Conservation (phyloP, 345 rosid genomes). For the Dipteronia sinensis region DNA sequence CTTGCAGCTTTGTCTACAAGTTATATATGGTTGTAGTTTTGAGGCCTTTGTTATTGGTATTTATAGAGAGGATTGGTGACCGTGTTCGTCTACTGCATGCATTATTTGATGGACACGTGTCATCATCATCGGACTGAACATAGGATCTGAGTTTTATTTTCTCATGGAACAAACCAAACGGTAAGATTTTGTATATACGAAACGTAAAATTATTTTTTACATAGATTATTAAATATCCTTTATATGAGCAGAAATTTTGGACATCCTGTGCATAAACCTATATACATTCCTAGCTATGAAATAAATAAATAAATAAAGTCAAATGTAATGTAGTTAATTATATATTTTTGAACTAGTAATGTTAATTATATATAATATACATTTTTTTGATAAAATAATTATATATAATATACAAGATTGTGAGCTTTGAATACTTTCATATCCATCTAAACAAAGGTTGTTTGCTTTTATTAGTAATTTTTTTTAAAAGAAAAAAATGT, state of each 20-base stretch:
- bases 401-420: no score
- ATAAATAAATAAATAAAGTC: neutral
- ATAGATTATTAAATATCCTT: neutral
- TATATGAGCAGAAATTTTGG: neutral
- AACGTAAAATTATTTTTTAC: neutral
- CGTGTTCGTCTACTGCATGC: neutral
- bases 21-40: neutral
- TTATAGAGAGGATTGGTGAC: neutral
- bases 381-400: no score
- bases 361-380: no score
- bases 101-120: neutral
- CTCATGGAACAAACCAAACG: neutral
- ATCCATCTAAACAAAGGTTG: no score
- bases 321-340: no score
- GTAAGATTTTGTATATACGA: neutral
- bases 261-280: neutral
- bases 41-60: neutral
- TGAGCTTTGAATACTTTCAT: neutral
- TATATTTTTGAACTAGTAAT: no score
- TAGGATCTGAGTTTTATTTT: neutral
- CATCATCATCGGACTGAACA: neutral
- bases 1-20: neutral
- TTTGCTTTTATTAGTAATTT: no score
- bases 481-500: no score
- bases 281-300: neutral